These are phyloP conservation scores for Knoxdaviesia capensis DNA, from an alignment of 2,329 filamentous ascomycete genomes.

Conservation along the genomic window DNA sequence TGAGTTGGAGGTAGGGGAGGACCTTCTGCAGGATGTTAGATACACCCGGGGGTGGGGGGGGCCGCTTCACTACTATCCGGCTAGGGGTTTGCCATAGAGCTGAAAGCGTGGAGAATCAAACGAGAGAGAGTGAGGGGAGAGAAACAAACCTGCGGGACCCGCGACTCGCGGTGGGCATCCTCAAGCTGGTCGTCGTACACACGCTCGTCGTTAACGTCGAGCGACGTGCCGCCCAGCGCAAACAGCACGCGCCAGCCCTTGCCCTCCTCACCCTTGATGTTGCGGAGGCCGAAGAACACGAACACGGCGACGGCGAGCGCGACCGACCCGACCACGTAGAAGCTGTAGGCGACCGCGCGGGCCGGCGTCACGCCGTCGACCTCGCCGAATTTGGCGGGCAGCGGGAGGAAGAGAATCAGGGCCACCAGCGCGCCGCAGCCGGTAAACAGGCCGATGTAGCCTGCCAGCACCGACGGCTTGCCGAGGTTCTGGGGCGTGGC, in stretches of 20 bases:
- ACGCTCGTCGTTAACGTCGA: constrained; percentile 5
- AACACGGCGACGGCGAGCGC: constrained; percentile 52
- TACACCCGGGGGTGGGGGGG: not conserved
- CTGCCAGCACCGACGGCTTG: constrained; percentile 49
- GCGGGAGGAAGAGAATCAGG: constrained; percentile 60
- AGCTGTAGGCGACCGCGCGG: constrained; percentile 61
- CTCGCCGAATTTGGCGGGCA: constrained; percentile 61
- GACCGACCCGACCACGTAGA: constrained; percentile 64
- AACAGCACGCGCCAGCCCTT: constrained; percentile 50
- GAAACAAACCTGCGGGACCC: constrained; percentile 7
- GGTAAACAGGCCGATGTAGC: constrained; percentile 80
- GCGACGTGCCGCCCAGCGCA: constrained; percentile 14
- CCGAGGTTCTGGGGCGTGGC: constrained; percentile 6
- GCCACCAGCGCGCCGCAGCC: constrained; percentile 81
- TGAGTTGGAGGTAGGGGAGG: constrained; percentile 36
- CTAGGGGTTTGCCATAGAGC: not conserved
- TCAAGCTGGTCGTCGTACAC: constrained; percentile 8
- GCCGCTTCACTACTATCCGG: not conserved
- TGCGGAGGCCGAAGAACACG: constrained; percentile 59
- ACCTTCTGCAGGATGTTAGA: constrained; percentile 11
- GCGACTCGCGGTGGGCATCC: constrained; percentile 6
- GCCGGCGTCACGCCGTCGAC: constrained; percentile 51
- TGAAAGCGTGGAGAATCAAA: not conserved
- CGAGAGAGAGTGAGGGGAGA: not conserved
- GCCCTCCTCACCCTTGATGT: constrained; percentile 49